Percentiles rank a stretch among this genome's conserved stretches.
These are phyloP conservation scores for Hypoxylon sp. DNA, from an alignment of 2,329 filamentous ascomycete species.

Conservation along the genomic window DNA sequence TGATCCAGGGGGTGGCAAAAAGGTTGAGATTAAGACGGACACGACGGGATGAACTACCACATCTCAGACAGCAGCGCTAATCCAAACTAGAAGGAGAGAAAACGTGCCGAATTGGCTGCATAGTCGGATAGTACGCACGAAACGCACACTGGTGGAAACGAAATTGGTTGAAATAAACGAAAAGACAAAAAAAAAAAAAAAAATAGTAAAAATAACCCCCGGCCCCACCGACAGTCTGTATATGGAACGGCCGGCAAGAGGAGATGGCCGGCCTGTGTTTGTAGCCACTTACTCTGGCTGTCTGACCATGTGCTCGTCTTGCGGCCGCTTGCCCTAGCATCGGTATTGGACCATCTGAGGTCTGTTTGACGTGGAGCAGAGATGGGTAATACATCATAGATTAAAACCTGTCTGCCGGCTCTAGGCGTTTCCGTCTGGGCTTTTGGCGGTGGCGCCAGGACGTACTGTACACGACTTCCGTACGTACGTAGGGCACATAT, in stretches of 20 bases:
- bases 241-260: slow-evolving; percentile 14
- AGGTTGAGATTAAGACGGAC: neutral
- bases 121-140: slow-evolving; percentile 3
- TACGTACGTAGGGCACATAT: too few relatives aligned
- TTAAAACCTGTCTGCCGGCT: slow-evolving; percentile 19
- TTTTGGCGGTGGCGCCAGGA: slow-evolving; percentile 1
- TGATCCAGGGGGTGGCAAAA: slow-evolving; percentile 44
- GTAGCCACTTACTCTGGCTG: too few relatives aligned
- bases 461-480: slow-evolving; percentile 3
- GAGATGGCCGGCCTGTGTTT: slow-evolving; percentile 27
- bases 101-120: too few relatives aligned
- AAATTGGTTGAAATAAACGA: slow-evolving; percentile 4
- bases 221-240: slow-evolving; percentile 16
- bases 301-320: neutral
- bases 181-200: neutral
- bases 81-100: slow-evolving; percentile 8
- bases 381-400: slow-evolving; percentile 8
- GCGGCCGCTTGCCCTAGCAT: slow-evolving; percentile 10
- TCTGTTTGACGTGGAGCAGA: slow-evolving; percentile 6
- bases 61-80: slow-evolving; percentile 15
- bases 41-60: slow-evolving; percentile 5
- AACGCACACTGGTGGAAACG: slow-evolving; percentile 3
- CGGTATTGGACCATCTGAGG: neutral
- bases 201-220: too few relatives aligned
- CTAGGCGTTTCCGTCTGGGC: slow-evolving; percentile 16